Evolutionary conservation across 116 monocot species (phyloP).

Genomic region (Cymodocea nodosa): DNA sequence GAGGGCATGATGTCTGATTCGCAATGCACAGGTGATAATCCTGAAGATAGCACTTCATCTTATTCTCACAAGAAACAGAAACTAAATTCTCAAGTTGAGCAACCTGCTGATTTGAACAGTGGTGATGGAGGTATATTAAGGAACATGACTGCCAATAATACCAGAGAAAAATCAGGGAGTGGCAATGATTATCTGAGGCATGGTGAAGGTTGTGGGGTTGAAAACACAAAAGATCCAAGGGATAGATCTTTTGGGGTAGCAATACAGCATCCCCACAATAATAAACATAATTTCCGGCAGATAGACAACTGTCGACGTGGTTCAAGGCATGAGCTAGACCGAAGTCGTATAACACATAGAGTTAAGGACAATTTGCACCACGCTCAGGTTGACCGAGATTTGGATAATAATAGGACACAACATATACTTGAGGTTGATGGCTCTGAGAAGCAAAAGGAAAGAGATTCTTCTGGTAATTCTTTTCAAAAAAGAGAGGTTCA

Average conservation of each 20-base stretch:
- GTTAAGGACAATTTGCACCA: conserved; percentile 33
- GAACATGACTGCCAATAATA: conserved; percentile 23
- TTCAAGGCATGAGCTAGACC: conserved; percentile 29
- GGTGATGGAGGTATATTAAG: conserved; percentile 28
- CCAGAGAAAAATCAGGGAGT: conserved; percentile 35
- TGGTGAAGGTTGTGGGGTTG: conserved; percentile 36
- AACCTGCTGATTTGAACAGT: conserved; percentile 19
- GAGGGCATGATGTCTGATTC: conserved; percentile 50
- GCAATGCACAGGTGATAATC: conserved; percentile 20
- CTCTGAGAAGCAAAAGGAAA: conserved; percentile 54
- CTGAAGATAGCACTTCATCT: conserved; percentile 23
- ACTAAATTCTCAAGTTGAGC: conserved; percentile 30
- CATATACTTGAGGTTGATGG: conserved; percentile 28
- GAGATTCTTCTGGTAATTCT: conserved; percentile 13
- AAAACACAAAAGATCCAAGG: conserved; percentile 31
- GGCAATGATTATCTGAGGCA: conserved; percentile 33
- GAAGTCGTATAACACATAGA: conserved; percentile 16
- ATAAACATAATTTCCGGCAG: conserved; percentile 15
- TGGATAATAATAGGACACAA: conserved; percentile 25
- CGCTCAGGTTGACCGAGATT: conserved; percentile 35
- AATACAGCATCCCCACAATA: conserved; percentile 27
- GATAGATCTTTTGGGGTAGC: conserved; percentile 24
- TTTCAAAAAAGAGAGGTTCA: conserved; percentile 57
- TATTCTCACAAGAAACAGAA: conserved; percentile 33
- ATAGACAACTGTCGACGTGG: conserved; percentile 41